Percentiles rank a stretch among this genome's conserved stretches.
phyloP scores from a whole-genome alignment of 352 stramenopile genomes.

The Pythium scleroteichum region DNA sequence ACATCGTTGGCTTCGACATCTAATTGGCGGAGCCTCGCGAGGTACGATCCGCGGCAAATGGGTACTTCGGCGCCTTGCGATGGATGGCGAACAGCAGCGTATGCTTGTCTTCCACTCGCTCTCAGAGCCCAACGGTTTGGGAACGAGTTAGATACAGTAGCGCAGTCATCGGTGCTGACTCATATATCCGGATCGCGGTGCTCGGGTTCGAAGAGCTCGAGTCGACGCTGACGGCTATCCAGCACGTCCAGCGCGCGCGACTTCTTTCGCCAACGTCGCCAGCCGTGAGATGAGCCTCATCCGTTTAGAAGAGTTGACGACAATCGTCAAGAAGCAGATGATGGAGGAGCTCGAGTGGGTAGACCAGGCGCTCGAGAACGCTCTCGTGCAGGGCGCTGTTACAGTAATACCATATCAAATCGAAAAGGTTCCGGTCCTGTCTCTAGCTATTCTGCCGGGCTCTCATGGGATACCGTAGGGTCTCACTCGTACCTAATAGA shows the following conservation, averaged over 20 bases:
- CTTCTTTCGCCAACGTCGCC: background rate
- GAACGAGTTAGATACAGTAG: slow-evolving; percentile 13
- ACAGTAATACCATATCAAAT: too few relatives aligned
- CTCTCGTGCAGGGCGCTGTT: background rate
- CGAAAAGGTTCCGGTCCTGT: too few relatives aligned
- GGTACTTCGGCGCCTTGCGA: slow-evolving; percentile 1
- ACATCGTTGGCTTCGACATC: background rate
- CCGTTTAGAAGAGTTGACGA: background rate
- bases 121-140: slow-evolving; percentile 6
- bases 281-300: background rate
- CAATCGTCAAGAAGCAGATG: background rate
- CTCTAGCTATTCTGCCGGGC: too few relatives aligned
- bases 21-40: background rate
- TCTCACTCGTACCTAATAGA: too few relatives aligned
- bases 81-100: slow-evolving; percentile 8
- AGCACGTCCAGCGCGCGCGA: slow-evolving; percentile 10
- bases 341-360: slow-evolving; percentile 3
- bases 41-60: slow-evolving; percentile 15
- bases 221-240: slow-evolving; percentile 13
- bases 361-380: background rate
- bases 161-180: slow-evolving; percentile 6
- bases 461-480: too few relatives aligned
- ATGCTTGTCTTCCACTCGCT: slow-evolving; percentile 8
- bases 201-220: background rate
- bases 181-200: slow-evolving; percentile 17